Evolutionary conservation across 2,329 filamentous ascomycete genomes (phyloP), one percentile per base, ranked within the genome.

Genomic region (Nigrograna mackinnonii): DNA sequence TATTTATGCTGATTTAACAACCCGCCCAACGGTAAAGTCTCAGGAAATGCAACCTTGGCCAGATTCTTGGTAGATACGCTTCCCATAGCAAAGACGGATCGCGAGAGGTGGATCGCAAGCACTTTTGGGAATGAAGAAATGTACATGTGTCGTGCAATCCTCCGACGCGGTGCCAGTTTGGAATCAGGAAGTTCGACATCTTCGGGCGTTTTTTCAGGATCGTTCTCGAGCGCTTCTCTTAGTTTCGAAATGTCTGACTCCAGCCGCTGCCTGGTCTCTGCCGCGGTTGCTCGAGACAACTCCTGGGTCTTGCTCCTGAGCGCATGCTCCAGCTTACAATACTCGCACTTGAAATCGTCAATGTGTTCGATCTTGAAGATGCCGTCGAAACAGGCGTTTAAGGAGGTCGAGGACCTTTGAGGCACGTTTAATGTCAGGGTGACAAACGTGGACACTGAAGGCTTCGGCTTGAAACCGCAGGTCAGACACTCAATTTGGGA

Each of bases 351-450:
- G 76, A 95, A 99, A 65, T 96, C 94, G 50, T 97, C 92, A 52
- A 99, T 96, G 64, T 91, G 87, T 68, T 99, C 94, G 0, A 89
- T 90, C 70, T 96, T 96, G 54, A 99, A 85, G 69, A 96, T 86
- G 30, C 88, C 88, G 59, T 99, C 94, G 57, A 99, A 94, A 68
- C 94, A 99, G 6, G 84, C 79, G 61, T 87, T 91, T 13, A 99
- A 78, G 0, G 89, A 86, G 0, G 91, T 91, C 2, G 89, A 87
- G 37, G 68, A 68, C 35, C 85, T 82, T 64, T 94, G 89, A 0
- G 94, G 94, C 3, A 99, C 94, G 58, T 91, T 90, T 39, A 99
- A 75, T 1, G 92, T 97, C 50, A 99, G 73, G 16, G 91, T 95
- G 67, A 95, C 92, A 62, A 99, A 99, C 0, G 84, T 87, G 35